These are phyloP conservation scores for Pseudoneurospora amorphoporcata DNA, from an alignment of 495 filamentous ascomycete species.

Conservation along the genomic window DNA sequence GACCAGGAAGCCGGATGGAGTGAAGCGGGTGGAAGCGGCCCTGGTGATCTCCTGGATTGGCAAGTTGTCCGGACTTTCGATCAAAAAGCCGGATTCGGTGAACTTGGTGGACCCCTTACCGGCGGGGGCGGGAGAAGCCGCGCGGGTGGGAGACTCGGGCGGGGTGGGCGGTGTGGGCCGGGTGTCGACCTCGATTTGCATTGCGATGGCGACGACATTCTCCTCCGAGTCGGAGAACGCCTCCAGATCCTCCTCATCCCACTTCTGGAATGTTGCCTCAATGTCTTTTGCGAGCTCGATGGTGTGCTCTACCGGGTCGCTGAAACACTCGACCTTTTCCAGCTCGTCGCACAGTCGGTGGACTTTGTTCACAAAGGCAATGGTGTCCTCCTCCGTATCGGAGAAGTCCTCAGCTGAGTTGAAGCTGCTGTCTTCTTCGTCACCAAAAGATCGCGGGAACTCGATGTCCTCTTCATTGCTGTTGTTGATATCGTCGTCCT, in stretches of 20 bases:
- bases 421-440: background rate
- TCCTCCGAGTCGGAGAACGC: background rate
- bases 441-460: background rate
- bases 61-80: background rate
- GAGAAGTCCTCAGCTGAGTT: background rate
- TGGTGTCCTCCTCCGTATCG: background rate
- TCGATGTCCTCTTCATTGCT: background rate
- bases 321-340: background rate
- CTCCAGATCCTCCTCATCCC: background rate
- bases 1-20: too few relatives aligned
- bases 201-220: fast-evolving
- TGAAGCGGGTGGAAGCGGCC: too few relatives aligned
- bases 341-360: background rate
- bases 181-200: background rate
- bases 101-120: too few relatives aligned
- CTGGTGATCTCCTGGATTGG: too few relatives aligned
- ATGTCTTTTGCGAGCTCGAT: background rate
- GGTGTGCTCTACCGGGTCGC: fast-evolving
- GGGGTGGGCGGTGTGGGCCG: background rate
- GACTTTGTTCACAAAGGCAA: background rate
- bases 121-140: background rate
- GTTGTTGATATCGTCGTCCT: too few relatives aligned
- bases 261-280: background rate
- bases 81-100: background rate
- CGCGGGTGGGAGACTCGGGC: background rate